Base-by-base conservation (phyloP, 768 basidiomycete genomes). In the Serendipita sp. region DNA sequence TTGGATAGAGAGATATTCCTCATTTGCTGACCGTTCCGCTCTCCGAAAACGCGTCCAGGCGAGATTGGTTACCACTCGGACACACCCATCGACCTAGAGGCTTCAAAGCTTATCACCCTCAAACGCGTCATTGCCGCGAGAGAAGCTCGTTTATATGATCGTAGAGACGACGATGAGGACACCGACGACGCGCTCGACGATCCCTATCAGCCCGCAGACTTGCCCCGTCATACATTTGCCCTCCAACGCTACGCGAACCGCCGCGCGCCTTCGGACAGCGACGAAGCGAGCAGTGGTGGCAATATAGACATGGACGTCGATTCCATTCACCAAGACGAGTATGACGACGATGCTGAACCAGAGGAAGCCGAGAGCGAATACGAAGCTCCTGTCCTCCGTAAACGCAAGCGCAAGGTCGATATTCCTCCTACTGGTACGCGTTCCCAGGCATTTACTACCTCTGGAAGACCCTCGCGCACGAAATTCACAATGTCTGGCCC, bases 21-120 rank as follows among this genome's bases (percentile, higher is more conserved):
- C 41, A 7, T 41, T 41, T 41, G 16, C 37, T 34, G 4, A 38
- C 56, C 56, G 28, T 60, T 60, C 28, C 48, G 18, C 18, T 53
- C 18, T 16, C 48, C 48, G 16, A 8, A 34, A 18, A 34, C 48
- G 48, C 48, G 18, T 32, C 56, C 28, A 60, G 56, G 56, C 56
- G 56, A 60, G 56, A 60, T 60, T 60, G 56, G 56, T 35, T 60
- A 60, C 56, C 56, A 60, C 56, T 60, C 56, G 56, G 56, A 60
- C 56, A 60, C 56, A 4, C 28, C 16, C 4, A 30, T 28, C 30
- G 28, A 60, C 34, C 28, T 28, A 4, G 16, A 60, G 34, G 28
- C 32, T 38, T 60, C 56, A 32, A 60, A 60, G 56, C 37, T 60
- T n/a, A 32, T 60, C 56, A 60, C 56, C 56, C 56, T 60, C 56